Evolutionary conservation across 1,284 basidiomycete genomes (phyloP).

Genomic region (Ustilago loliicola): DNA sequence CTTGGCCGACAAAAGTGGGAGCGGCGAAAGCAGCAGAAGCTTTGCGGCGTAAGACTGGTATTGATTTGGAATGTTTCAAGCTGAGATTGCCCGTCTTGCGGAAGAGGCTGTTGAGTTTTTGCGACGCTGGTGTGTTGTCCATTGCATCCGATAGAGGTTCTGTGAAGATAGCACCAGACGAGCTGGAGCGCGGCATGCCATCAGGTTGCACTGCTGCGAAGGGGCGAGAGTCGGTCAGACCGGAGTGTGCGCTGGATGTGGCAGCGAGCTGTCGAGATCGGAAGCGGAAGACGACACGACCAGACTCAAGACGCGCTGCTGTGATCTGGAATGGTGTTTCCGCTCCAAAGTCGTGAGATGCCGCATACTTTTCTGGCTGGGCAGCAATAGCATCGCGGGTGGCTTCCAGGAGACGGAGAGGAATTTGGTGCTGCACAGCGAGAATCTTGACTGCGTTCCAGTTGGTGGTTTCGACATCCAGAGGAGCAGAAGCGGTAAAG

Average conservation of each 20-base stretch:
- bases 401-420: conserved; percentile 32
- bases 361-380: conserved; percentile 7
- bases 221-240: not conserved
- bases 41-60: conserved; percentile 52
- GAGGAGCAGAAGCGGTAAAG: not conserved
- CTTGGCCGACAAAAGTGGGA: not conserved
- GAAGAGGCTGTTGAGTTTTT: conserved; percentile 28
- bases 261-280: conserved; percentile 23
- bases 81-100: conserved; percentile 50
- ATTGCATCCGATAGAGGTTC: conserved; percentile 12
- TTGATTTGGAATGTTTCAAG: conserved; percentile 54
- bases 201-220: conserved; percentile 9
- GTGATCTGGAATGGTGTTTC: conserved; percentile 58
- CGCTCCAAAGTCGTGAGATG: conserved; percentile 50
- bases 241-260: not conserved
- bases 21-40: conserved; percentile 27
- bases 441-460: conserved; percentile 63
- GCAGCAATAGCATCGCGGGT: conserved; percentile 24
- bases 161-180: conserved; percentile 36
- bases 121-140: conserved; percentile 3
- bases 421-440: conserved; percentile 56
- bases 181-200: conserved; percentile 51
- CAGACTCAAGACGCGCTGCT: conserved; percentile 46
- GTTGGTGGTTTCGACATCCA: conserved; percentile 65
- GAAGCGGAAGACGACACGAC: conserved; percentile 58